Conservation (phyloP, 2,329 filamentous ascomycete species). For the Incumbomyces delicatus region DNA sequence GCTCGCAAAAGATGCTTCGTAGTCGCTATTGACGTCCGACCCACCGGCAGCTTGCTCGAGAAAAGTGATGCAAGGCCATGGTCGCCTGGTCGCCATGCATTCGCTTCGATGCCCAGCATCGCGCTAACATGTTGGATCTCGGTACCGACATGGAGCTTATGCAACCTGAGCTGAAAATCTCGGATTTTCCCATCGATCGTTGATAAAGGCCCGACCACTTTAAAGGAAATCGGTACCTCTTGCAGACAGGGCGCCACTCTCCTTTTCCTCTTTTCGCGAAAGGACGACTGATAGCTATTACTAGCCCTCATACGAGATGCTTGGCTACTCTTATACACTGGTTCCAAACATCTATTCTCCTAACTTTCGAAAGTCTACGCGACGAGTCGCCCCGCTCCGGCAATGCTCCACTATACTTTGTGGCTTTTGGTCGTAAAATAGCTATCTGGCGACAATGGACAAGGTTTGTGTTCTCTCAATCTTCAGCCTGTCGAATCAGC, state of each 20-base stretch:
- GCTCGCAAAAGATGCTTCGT: not conserved
- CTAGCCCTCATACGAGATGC: no score
- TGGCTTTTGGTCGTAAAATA: no score
- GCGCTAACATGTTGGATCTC: not conserved
- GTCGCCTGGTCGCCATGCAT: not conserved
- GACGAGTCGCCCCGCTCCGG: no score
- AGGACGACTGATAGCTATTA: no score
- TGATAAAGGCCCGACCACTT: not conserved
- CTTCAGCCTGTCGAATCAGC: not conserved
- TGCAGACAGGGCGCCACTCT: no score
- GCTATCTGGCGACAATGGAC: not conserved
- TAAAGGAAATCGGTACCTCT: no score
- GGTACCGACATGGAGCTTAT: not conserved
- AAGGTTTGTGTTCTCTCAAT: not conserved
- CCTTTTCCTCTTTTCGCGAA: no score
- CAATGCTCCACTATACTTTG: no score
- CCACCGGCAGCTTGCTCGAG: not conserved
- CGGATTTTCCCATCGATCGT: not conserved
- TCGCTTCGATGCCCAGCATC: not conserved
- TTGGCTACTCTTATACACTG: no score
- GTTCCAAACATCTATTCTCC: no score
- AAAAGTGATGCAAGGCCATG: not conserved
- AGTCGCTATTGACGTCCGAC: not conserved
- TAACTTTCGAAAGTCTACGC: no score
- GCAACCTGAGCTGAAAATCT: not conserved